Evolutionary conservation across 2,329 filamentous ascomycete genomes (phyloP), one percentile per base, ranked within the genome.

Genomic region (Ascochyta rabiei): DNA sequence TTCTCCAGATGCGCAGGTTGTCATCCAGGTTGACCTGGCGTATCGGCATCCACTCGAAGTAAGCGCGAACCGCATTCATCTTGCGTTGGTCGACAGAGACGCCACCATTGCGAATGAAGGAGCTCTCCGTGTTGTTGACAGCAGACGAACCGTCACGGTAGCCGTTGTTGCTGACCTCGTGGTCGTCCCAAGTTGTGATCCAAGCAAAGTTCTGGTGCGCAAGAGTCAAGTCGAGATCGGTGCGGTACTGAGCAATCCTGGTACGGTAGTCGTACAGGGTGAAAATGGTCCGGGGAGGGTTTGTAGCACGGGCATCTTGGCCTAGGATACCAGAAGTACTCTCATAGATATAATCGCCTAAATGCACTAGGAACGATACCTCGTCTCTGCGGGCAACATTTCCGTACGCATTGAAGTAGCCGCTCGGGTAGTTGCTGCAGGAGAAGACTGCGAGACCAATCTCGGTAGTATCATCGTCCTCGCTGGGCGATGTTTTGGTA

Each of bases 391-490:
- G 63, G 64, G 73, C 59, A 64, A 48, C 21, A 49, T 75, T 71
- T n/a, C 79, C 79, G 35, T 80, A 80, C 0, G 76, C 78, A 42
- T 80, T 81, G 66, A 81, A 81, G 62, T 77, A 81, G 2, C 79
- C 79, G 57, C 77, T 77, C 0, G 77, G 70, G 38, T 70, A 73
- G 50, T 74, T 91, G 62, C 80, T 82, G 77, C 89, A 91, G 2
- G 86, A 90, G 69, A 88, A 91, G 1, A 92, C 81, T 1, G 87
- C 88, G 49, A 91, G 78, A 34, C 79, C 83, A 49, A 91, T 76
- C 16, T 81, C 75, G 1, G 81, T 77, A 6, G 87, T 81, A 21
- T 83, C 77, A 48, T 88, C 83, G 15, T 83, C 76, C 13, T 79
- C 76, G 2, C 74, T 71, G 2, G 89, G 88, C 4, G 85, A 83